phyloP scores from a whole-genome alignment of 371 early-diverging fungal genomes.

The Mortierella sp. region DNA sequence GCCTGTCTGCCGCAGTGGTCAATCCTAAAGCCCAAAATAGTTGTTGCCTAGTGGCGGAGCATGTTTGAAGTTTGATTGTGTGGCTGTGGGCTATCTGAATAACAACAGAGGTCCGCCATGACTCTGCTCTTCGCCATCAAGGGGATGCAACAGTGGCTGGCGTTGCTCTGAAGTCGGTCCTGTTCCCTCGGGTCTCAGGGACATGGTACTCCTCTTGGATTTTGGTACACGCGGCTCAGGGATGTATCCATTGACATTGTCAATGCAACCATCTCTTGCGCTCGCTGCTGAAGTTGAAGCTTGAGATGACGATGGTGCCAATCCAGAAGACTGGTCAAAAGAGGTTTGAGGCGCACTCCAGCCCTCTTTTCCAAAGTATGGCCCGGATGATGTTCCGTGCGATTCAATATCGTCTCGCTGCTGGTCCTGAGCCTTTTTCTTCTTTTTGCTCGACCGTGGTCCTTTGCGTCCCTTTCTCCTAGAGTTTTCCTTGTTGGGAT shows the following conservation, averaged over 20 bases:
- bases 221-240: conserved; percentile 5
- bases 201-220: not conserved
- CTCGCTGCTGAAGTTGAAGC: not conserved
- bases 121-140: not conserved
- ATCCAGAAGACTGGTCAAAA: too few species aligned
- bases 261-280: conserved; percentile 20
- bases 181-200: not conserved
- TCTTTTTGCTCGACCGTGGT: conserved; percentile 5
- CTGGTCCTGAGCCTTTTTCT: not conserved
- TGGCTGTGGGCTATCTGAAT: not conserved
- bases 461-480: not conserved
- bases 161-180: too few species aligned
- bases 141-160: not conserved
- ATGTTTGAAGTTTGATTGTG: too few species aligned
- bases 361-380: conserved; percentile 8
- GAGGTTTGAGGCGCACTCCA: too few species aligned
- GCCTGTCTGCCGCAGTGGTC: too few species aligned
- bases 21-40: too few species aligned
- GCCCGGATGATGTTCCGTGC: not conserved
- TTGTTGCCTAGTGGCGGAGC: too few species aligned
- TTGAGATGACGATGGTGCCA: not conserved
- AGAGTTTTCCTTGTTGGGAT: conserved; percentile 1
- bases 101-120: conserved; percentile 1
- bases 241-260: conserved; percentile 30
- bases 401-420: not conserved